These are phyloP conservation scores for Entomortierella lignicola DNA, from an alignment of 192 early-diverging fungal species.

Conservation along the genomic window DNA sequence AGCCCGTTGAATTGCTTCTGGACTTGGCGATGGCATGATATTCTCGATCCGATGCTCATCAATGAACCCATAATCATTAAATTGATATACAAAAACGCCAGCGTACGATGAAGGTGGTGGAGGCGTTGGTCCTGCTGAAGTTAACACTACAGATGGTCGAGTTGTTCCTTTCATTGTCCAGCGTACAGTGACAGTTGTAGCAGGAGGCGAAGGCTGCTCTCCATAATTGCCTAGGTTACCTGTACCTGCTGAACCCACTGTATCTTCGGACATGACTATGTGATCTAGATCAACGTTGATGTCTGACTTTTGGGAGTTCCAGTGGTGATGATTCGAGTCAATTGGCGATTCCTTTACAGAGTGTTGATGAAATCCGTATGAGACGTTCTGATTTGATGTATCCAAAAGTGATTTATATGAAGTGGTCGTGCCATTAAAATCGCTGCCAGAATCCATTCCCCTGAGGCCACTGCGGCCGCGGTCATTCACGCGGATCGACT, in stretches of 20 bases:
- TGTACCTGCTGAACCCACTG: constrained; percentile 3
- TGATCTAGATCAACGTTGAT: background rate
- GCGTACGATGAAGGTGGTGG: constrained; percentile 50
- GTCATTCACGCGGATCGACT: constrained; percentile 55
- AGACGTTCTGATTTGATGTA: background rate
- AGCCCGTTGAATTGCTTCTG: constrained; percentile 54
- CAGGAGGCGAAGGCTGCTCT: constrained; percentile 4
- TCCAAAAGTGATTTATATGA: background rate
- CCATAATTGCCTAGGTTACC: background rate
- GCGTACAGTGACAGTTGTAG: constrained; percentile 56
- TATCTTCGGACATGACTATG: background rate
- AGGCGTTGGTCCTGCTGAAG: constrained; percentile 27
- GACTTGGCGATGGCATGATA: constrained; percentile 61
- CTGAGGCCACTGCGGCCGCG: constrained; percentile 20
- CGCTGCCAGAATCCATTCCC: constrained; percentile 38
- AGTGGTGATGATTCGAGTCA: background rate
- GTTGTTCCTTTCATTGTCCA: constrained; percentile 61
- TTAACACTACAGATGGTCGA: constrained; percentile 49
- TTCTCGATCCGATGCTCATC: constrained; percentile 63
- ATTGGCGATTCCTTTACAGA: background rate
- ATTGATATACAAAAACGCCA: constrained; percentile 62
- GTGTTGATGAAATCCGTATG: background rate
- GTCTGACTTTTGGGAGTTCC: background rate
- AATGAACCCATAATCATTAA: constrained; percentile 56
- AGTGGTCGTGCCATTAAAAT: background rate